These are phyloP conservation scores for Talaromyces sp. DNA, from an alignment of 2,329 filamentous ascomycete genomes.

Conservation along the genomic window DNA sequence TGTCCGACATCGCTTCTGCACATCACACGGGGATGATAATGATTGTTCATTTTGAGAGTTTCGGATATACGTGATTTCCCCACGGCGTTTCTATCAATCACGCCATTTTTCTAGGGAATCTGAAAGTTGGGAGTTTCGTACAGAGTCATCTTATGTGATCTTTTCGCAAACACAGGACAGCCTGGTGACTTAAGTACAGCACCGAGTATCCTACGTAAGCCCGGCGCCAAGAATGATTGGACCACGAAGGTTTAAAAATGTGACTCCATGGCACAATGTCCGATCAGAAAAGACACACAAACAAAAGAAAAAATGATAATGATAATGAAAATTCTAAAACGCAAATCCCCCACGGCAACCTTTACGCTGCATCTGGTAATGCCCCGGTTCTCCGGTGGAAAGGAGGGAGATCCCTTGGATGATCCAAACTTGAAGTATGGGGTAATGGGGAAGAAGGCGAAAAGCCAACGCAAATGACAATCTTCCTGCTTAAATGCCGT, in stretches of 20 bases:
- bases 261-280: too few species aligned
- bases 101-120: conserved; percentile 10
- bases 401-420: neutral
- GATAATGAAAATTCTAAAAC: neutral
- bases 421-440: neutral
- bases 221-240: neutral
- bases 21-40: neutral
- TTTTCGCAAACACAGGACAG: neutral
- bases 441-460: neutral
- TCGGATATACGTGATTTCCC: neutral
- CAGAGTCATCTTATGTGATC: neutral
- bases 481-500: neutral
- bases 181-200: too few species aligned
- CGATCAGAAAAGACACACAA: neutral
- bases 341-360: neutral
- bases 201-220: too few species aligned
- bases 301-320: neutral
- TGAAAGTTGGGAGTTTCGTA: neutral
- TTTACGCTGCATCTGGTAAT: neutral
- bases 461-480: too few species aligned
- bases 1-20: conserved; percentile 23
- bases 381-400: neutral
- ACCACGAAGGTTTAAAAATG: neutral
- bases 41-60: neutral
- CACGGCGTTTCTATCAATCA: conserved; percentile 7